These are phyloP conservation scores for Russula sp. DNA, from an alignment of 768 basidiomycete species.

Conservation along the genomic window DNA sequence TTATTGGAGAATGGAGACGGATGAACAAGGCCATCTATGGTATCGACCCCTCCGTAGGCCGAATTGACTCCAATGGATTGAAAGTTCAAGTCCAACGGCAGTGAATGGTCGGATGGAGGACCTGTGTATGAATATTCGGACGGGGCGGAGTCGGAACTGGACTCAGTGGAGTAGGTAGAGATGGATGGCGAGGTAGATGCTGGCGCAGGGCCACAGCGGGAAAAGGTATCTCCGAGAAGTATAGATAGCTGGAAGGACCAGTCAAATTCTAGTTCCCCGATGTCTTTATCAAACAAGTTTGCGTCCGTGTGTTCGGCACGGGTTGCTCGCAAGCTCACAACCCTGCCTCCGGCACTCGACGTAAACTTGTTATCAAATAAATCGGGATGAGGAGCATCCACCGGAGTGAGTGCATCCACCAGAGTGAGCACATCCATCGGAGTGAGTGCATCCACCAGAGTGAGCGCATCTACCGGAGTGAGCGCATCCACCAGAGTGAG, in stretches of 20 bases:
- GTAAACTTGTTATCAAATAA: constrained; percentile 39
- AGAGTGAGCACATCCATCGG: too few species aligned
- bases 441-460: too few species aligned
- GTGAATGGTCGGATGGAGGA: constrained; percentile 38
- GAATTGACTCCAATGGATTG: too few species aligned
- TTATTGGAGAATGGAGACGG: background rate
- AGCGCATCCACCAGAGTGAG: too few species aligned
- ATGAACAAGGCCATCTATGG: background rate
- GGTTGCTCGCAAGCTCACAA: too few species aligned
- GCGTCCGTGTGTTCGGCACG: too few species aligned
- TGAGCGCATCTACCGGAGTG: too few species aligned
- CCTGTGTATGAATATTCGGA: constrained; percentile 38
- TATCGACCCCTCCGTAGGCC: constrained; percentile 42
- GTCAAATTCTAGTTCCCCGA: constrained; percentile 60
- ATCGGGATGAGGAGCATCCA: constrained; percentile 56
- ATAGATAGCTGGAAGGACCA: constrained; percentile 45
- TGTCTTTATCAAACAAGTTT: constrained; percentile 50
- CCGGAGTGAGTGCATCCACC: too few species aligned
- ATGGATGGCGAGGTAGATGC: constrained; percentile 68
- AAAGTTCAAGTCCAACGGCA: constrained; percentile 36
- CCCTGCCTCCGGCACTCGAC: too few species aligned
- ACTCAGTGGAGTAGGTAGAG: constrained; percentile 75
- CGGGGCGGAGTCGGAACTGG: constrained; percentile 61
- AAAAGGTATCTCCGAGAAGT: constrained; percentile 46
- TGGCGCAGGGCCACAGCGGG: constrained; percentile 56